A percentile compares a stretch with the other conserved stretches of the same genome.
Conservation (phyloP, 2,329 filamentous ascomycete genomes). For the Sporothrix phasma region DNA sequence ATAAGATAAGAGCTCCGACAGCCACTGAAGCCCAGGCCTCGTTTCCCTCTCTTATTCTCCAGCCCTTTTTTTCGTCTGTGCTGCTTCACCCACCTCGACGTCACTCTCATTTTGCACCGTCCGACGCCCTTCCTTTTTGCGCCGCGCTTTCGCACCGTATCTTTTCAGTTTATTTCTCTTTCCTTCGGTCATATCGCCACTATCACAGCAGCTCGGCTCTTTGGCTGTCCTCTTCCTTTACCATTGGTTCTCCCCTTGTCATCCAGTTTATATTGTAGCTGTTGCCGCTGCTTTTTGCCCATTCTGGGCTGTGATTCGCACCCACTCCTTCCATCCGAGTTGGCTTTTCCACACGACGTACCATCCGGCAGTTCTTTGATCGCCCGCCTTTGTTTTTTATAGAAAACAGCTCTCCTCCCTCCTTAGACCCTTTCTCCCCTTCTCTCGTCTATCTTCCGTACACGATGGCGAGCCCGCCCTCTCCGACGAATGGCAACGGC, state of each 20-base stretch:
- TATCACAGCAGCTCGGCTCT: neutral
- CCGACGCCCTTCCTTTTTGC: neutral
- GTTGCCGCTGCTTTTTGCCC: neutral
- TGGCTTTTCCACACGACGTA: neutral
- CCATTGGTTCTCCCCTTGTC: neutral
- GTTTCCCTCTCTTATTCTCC: neutral
- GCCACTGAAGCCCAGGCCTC: neutral
- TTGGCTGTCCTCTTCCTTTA: neutral
- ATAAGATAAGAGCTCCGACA: constrained; percentile 25
- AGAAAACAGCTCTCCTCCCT: neutral
- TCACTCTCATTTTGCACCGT: constrained; percentile 9
- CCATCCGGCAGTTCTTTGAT: neutral
- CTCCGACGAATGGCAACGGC: neutral
- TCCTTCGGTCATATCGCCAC: neutral
- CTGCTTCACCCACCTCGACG: constrained; percentile 8
- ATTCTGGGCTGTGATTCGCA: neutral
- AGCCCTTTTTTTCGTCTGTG: neutral
- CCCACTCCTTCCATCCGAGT: neutral
- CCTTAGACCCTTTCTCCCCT: neutral
- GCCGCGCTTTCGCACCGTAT: neutral
- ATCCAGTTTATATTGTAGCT: neutral
- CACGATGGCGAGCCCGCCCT: neutral
- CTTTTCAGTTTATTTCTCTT: neutral
- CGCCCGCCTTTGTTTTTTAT: neutral
- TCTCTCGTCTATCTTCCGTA: neutral